These are phyloP conservation scores for Rhizophagus sp. DNA, from an alignment of 192 early-diverging fungal genomes.

Conservation along the genomic window DNA sequence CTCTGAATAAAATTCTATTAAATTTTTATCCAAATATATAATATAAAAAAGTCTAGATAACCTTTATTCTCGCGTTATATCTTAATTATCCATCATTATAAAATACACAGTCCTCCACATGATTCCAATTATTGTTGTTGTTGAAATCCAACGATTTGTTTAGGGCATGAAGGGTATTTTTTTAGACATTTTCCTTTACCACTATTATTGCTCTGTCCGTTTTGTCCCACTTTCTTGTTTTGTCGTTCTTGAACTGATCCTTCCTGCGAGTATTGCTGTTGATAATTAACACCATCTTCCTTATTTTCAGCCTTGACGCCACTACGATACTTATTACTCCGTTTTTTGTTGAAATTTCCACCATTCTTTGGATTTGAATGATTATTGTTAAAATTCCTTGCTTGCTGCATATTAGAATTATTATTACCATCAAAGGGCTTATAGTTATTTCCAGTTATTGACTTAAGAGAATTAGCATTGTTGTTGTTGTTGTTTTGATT, in stretches of 20 bases:
- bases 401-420: not conserved
- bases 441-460: slow-evolving; percentile 12
- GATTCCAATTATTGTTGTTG: not conserved
- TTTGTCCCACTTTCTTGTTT: not conserved
- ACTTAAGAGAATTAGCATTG: not conserved
- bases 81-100: not conserved
- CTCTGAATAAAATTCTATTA: slow-evolving; percentile 10
- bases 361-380: not conserved
- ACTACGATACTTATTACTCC: not conserved
- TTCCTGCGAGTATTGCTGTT: not conserved
- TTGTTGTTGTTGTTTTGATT: slow-evolving; percentile 11
- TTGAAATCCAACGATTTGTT: not conserved
- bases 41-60: not conserved
- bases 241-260: not conserved
- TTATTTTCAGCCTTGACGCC: not conserved
- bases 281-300: not conserved
- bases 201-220: not conserved
- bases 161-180: not conserved
- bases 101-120: not conserved
- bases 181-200: not conserved
- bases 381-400: not conserved
- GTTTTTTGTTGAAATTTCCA: not conserved
- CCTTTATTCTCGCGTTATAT: not conserved
- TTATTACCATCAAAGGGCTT: not conserved
- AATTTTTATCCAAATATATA: not conserved